Percentiles rank a stretch among this genome's conserved stretches.
Evolutionary conservation across 169 alveolate genomes (phyloP).

Genomic region (Plasmodium berghei): DNA sequence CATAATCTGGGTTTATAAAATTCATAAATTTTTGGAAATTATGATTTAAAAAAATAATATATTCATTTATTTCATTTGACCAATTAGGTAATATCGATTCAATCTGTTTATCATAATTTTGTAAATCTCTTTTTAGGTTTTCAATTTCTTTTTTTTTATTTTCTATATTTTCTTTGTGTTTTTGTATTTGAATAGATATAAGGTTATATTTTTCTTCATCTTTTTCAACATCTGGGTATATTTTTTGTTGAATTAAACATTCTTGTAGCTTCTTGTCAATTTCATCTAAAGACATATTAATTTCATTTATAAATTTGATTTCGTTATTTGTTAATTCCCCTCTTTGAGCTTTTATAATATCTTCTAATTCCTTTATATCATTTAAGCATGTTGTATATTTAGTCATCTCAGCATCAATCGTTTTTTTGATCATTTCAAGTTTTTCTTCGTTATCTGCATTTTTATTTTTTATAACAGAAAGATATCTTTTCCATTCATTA

Average conservation of each 20-base stretch:
- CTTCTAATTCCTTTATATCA: conserved; percentile 73
- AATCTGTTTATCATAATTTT: conserved; percentile 12
- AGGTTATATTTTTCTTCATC: conserved; percentile 77
- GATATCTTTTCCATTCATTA: conserved; percentile 57
- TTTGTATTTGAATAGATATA: conserved; percentile 53
- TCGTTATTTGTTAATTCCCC: conserved; percentile 67
- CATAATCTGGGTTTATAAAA: conserved; percentile 79
- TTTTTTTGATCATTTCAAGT: conserved; percentile 49
- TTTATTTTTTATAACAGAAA: conserved; percentile 14
- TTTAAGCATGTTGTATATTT: conserved; percentile 39
- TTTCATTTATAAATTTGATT: conserved; percentile 35
- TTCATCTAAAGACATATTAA: conserved; percentile 76
- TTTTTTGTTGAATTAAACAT: conserved; percentile 75
- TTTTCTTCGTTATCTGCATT: conserved; percentile 73
- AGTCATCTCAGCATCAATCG: conserved; percentile 63
- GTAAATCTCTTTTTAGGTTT: conserved; percentile 3
- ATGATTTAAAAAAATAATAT: conserved; percentile 76
- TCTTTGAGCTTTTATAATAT: conserved; percentile 61
- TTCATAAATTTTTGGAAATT: conserved; percentile 80
- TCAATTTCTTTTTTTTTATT: conserved; percentile 58
- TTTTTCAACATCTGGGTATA: conserved; percentile 78
- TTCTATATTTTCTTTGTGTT: conserved; percentile 69
- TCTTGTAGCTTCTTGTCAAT: conserved; percentile 79
- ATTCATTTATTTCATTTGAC: conserved; percentile 71
- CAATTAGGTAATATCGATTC: conserved; percentile 62